Conservation (phyloP, 2,329 filamentous ascomycete species). For the Beauveria scarabaeidicola region DNA sequence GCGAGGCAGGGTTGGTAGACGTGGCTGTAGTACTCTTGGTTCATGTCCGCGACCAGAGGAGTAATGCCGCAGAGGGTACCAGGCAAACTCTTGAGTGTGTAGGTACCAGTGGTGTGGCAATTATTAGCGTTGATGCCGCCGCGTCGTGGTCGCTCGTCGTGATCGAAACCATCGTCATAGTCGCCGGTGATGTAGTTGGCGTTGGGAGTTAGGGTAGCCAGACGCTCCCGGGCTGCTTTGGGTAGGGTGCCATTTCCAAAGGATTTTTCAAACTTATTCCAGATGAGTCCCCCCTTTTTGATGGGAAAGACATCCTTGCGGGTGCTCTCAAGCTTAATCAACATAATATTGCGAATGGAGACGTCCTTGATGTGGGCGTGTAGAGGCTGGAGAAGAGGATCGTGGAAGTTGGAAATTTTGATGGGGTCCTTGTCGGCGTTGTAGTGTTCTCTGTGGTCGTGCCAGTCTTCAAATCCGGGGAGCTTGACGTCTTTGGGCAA, state of each 20-base stretch:
- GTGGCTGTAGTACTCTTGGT: constrained; percentile 31
- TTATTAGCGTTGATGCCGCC: constrained; percentile 34
- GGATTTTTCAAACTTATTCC: constrained; percentile 25
- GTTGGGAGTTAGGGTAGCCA: constrained; percentile 23
- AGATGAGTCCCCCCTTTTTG: constrained; percentile 31
- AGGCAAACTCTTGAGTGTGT: constrained; percentile 35
- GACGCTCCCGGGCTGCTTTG: constrained; percentile 19
- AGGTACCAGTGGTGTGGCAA: constrained; percentile 33
- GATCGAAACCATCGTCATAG: constrained; percentile 26
- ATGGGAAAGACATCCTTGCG: constrained; percentile 37
- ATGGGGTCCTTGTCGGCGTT: constrained; percentile 29
- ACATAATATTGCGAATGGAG: constrained; percentile 33
- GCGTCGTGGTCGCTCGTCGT: constrained; percentile 15
- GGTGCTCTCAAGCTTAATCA: constrained; percentile 38
- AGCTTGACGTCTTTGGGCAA: constrained; percentile 17
- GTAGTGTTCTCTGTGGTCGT: constrained; percentile 22
- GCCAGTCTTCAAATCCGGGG: constrained; percentile 22
- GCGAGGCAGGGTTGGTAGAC: constrained; percentile 38
- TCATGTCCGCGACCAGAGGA: constrained; percentile 33
- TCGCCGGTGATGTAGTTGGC: constrained; percentile 28
- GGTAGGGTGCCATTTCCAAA: constrained; percentile 26
- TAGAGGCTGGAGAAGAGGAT: constrained; percentile 22
- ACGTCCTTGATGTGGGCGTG: constrained; percentile 20
- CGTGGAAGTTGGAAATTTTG: constrained; percentile 31
- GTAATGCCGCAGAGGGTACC: constrained; percentile 34